Evolutionary conservation across 164 flowering plant genomes (phyloP).

Genomic region (Taxillus chinensis): DNA sequence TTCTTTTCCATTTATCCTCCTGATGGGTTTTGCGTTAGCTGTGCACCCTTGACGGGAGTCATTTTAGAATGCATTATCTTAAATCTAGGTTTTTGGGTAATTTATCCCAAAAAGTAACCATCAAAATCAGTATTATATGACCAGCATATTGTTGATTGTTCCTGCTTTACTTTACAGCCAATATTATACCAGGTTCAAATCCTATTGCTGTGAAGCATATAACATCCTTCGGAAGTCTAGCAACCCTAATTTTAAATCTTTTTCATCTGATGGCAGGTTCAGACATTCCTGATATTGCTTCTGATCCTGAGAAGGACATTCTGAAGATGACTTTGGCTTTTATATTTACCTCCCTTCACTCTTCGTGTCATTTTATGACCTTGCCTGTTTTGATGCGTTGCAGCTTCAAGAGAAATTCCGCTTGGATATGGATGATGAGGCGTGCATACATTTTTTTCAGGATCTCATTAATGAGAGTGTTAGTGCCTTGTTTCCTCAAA

Average conservation of each 20-base stretch:
- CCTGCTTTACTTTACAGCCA: slow-evolving; percentile 52
- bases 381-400: not conserved
- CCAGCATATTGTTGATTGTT: not conserved
- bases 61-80: no score
- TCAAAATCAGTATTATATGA: not conserved
- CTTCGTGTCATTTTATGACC: slow-evolving; percentile 4
- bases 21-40: no score
- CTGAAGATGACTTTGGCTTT: slow-evolving; percentile 51
- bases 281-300: slow-evolving; percentile 94
- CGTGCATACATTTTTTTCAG: slow-evolving; percentile 89
- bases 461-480: slow-evolving; percentile 98
- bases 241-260: slow-evolving; percentile 84
- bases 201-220: slow-evolving; percentile 99
- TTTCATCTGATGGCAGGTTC: slow-evolving; percentile 99
- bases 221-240: slow-evolving; percentile 96
- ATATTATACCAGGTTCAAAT: slow-evolving; percentile 95
- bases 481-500: slow-evolving; percentile 98
- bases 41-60: no score
- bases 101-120: no score
- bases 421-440: slow-evolving; percentile 95
- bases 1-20: no score
- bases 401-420: slow-evolving; percentile 98
- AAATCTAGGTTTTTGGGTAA: no score
- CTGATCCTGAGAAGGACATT: slow-evolving; percentile 96
- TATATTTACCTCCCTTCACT: not conserved